A percentile compares a stretch with the other conserved stretches of the same genome.
Evolutionary conservation across 2,329 filamentous ascomycete genomes (phyloP).

Genomic region (Dactylellina parvicollis): DNA sequence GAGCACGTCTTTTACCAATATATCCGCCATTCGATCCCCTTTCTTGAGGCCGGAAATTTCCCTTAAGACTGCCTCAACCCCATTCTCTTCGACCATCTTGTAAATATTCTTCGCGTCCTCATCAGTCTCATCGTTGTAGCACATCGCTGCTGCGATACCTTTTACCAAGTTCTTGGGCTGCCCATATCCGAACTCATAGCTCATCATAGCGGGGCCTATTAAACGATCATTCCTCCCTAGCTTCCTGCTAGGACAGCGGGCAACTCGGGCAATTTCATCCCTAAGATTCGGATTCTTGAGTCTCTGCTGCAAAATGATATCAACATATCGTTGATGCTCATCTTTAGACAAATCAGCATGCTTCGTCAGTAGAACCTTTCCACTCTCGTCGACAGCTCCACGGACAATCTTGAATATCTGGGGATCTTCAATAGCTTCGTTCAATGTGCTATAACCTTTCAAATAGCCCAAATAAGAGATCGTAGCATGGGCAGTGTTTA

Average conservation of each 20-base stretch:
- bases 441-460: slow-evolving; percentile 84
- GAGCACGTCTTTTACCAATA: slow-evolving; percentile 75
- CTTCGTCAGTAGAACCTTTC: slow-evolving; percentile 84
- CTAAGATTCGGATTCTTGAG: slow-evolving; percentile 62
- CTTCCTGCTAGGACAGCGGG: slow-evolving; percentile 94
- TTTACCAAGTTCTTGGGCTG: slow-evolving; percentile 73
- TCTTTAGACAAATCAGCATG: slow-evolving; percentile 72
- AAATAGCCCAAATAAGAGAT: slow-evolving; percentile 95
- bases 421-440: slow-evolving; percentile 84
- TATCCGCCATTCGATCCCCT: slow-evolving; percentile 77
- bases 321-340: slow-evolving; percentile 87
- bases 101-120: slow-evolving; percentile 88
- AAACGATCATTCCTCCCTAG: slow-evolving; percentile 95
- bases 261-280: slow-evolving; percentile 90
- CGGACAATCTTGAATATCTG: slow-evolving; percentile 82
- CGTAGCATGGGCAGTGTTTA: slow-evolving; percentile 97
- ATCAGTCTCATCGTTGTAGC: slow-evolving; percentile 93
- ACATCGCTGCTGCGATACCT: slow-evolving; percentile 88
- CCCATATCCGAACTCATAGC: slow-evolving; percentile 76
- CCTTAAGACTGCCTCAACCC: slow-evolving; percentile 77
- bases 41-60: slow-evolving; percentile 84
- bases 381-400: slow-evolving; percentile 84
- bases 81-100: slow-evolving; percentile 80
- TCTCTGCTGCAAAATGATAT: slow-evolving; percentile 80
- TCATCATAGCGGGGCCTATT: slow-evolving; percentile 89